Evolutionary conservation across 495 filamentous ascomycete genomes (phyloP).

Genomic region (Penicillium waksmanii): DNA sequence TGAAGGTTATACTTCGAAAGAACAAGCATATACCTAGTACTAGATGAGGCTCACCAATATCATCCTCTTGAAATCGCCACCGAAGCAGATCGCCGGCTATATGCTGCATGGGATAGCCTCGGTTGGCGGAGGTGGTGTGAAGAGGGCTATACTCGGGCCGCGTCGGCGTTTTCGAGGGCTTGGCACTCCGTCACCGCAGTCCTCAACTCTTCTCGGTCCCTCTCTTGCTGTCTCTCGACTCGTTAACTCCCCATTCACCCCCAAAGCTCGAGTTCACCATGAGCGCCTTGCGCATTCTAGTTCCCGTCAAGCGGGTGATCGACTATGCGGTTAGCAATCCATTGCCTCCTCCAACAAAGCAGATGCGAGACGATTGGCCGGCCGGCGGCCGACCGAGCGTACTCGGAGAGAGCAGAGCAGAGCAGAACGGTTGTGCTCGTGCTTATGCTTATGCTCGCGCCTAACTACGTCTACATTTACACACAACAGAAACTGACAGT

Average conservation of each 20-base stretch:
- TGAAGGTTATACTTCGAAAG: neutral
- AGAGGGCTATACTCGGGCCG: conserved; percentile 42
- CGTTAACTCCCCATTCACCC: conserved; percentile 13
- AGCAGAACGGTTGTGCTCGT: neutral
- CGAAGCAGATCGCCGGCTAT: conserved; percentile 10
- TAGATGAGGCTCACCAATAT: neutral
- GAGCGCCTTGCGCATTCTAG: conserved; percentile 83
- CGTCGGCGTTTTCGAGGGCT: conserved; percentile 39
- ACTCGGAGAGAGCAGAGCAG: no score
- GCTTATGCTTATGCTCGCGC: neutral
- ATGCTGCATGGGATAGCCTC: conserved; percentile 38
- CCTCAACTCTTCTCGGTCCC: conserved; percentile 22
- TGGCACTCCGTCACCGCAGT: conserved; percentile 40
- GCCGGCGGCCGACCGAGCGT: conserved; percentile 17
- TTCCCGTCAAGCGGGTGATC: conserved; percentile 96
- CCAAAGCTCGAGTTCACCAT: conserved; percentile 50
- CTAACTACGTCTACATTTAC: no score
- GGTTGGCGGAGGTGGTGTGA: conserved; percentile 35
- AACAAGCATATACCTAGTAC: neutral
- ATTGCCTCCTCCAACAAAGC: conserved; percentile 3
- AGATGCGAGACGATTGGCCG: conserved; percentile 1
- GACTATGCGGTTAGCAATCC: conserved; percentile 86
- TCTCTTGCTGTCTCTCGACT: conserved; percentile 13
- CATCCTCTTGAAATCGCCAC: neutral
- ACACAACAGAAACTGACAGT: conserved; percentile 8